Conservation (phyloP, 2,329 filamentous ascomycete species). For the Ophidiomyces ophidiicola region DNA sequence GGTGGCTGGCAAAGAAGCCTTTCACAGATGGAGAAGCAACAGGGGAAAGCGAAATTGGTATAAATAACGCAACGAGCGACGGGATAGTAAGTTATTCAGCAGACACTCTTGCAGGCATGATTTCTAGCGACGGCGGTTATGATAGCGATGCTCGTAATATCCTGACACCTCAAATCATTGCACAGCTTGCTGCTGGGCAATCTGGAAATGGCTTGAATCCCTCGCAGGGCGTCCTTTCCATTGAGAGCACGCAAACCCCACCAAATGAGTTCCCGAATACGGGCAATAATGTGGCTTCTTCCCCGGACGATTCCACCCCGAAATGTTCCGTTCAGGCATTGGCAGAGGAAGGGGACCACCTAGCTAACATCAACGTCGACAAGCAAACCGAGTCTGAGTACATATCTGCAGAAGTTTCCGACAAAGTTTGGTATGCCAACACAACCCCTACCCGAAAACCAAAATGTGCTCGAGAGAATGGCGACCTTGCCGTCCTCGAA, state of each 20-base stretch:
- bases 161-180: conserved; percentile 23
- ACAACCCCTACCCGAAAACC: conserved; percentile 3
- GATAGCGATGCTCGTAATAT: conserved; percentile 34
- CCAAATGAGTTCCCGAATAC: not conserved
- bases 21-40: conserved; percentile 14
- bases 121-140: conserved; percentile 30
- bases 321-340: not conserved
- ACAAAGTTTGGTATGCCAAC: not conserved
- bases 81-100: conserved; percentile 14
- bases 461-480: not conserved
- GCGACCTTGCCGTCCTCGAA: conserved; percentile 1
- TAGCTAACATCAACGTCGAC: too few species aligned
- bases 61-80: not conserved
- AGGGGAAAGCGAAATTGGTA: conserved; percentile 6
- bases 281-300: conserved; percentile 4
- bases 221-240: conserved; percentile 7
- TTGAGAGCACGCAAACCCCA: conserved; percentile 8
- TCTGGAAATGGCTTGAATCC: conserved; percentile 8
- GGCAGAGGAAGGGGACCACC: not conserved
- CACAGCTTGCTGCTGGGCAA: conserved; percentile 13
- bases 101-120: conserved; percentile 22
- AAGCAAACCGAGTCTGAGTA: too few species aligned
- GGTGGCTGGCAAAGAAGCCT: conserved; percentile 15
- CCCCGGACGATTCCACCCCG: conserved; percentile 1
- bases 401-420: not conserved